Percentiles rank a stretch among this genome's conserved stretches.
Evolutionary conservation across 441 rosid species (phyloP).

Genomic region (Populus hybrid): DNA sequence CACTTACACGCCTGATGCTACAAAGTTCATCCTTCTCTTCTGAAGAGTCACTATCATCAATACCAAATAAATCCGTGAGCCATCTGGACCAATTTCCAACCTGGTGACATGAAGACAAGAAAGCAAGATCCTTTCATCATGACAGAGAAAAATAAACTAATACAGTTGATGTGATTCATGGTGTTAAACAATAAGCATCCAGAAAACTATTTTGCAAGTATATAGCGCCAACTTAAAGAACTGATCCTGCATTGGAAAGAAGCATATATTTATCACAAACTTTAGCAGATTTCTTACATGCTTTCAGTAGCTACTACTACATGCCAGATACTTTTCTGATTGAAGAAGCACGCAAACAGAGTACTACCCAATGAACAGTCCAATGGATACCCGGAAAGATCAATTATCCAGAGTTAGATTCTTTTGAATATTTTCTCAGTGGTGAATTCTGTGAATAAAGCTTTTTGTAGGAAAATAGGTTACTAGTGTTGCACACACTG

Average conservation of each 20-base stretch:
- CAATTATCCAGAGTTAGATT: neutral
- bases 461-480: neutral
- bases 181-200: neutral
- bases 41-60: constrained; percentile 46
- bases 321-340: neutral
- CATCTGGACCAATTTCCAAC: constrained; percentile 95
- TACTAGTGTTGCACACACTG: neutral
- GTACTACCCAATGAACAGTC: neutral
- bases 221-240: neutral
- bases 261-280: neutral
- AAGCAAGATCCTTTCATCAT: constrained; percentile 15
- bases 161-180: neutral
- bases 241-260: neutral
- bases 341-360: neutral
- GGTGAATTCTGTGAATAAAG: neutral
- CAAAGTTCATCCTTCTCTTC: constrained; percentile 26
- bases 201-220: neutral
- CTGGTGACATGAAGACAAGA: constrained; percentile 32
- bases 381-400: neutral
- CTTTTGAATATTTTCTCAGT: neutral
- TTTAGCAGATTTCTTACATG: neutral
- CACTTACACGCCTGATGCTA: constrained; percentile 30
- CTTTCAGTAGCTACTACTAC: neutral
- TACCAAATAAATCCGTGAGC: constrained; percentile 84
- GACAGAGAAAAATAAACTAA: constrained; percentile 3